Conservation (phyloP, 2,329 filamentous ascomycete genomes). For the Aurifilum marmelostoma region DNA sequence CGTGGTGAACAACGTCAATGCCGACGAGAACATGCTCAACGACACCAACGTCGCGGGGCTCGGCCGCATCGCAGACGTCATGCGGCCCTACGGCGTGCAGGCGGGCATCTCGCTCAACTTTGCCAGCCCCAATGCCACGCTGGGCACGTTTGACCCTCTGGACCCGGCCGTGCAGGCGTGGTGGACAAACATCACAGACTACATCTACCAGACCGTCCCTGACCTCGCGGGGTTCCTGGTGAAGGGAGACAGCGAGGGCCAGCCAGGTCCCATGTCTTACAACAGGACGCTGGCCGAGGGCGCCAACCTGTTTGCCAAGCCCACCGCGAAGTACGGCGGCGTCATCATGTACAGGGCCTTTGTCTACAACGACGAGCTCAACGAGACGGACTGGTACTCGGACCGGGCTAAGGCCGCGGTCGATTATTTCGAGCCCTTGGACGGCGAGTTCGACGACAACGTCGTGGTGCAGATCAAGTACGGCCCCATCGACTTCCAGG, state of each 20-base stretch:
- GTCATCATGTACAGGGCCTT: conserved; percentile 74
- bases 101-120: conserved; percentile 71
- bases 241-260: conserved; percentile 74
- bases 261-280: conserved; percentile 70
- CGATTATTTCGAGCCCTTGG: conserved; percentile 66
- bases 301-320: conserved; percentile 68
- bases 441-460: conserved; percentile 69
- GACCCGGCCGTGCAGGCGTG: conserved; percentile 61
- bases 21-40: conserved; percentile 61
- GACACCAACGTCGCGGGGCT: conserved; percentile 63
- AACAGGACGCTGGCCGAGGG: conserved; percentile 70
- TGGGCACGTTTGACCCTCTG: conserved; percentile 68
- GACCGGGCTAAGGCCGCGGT: conserved; percentile 73
- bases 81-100: conserved; percentile 69
- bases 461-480: conserved; percentile 76
- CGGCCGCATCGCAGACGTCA: conserved; percentile 63
- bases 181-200: conserved; percentile 64
- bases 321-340: conserved; percentile 60
- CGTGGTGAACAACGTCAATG: conserved; percentile 74
- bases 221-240: conserved; percentile 71
- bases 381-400: conserved; percentile 63
- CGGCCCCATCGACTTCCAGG: conserved; percentile 75
- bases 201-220: conserved; percentile 63
- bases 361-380: conserved; percentile 64
- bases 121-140: conserved; percentile 60